These are phyloP conservation scores for Penicillium lagena DNA, from an alignment of 495 filamentous ascomycete species.

Conservation along the genomic window DNA sequence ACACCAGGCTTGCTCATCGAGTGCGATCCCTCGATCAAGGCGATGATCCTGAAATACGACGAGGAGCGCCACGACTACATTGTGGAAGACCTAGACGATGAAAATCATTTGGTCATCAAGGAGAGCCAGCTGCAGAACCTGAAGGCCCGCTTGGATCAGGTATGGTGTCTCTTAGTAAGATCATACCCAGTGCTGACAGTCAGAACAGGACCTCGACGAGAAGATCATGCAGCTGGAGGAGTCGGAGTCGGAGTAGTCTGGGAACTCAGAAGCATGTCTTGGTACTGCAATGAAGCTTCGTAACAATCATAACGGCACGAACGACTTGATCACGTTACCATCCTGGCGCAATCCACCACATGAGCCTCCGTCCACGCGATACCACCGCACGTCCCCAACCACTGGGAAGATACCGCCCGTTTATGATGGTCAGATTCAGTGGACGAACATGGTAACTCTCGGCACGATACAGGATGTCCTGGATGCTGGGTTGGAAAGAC, in stretches of 20 bases:
- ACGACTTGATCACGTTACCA: too few relatives aligned
- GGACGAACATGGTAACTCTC: too few relatives aligned
- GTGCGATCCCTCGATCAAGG: conserved; percentile 73
- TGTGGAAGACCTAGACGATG: conserved; percentile 70
- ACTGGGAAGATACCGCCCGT: too few relatives aligned
- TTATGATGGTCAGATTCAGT: too few relatives aligned
- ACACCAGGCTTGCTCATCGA: conserved; percentile 61
- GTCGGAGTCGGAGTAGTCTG: conserved; percentile 38
- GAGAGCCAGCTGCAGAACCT: conserved; percentile 56
- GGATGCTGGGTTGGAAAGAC: too few relatives aligned
- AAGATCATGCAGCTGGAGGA: conserved; percentile 50
- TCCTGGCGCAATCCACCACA: too few relatives aligned
- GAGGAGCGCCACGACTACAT: conserved; percentile 62
- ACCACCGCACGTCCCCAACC: too few relatives aligned
- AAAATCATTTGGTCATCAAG: conserved; percentile 62
- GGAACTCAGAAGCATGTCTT: too few relatives aligned
- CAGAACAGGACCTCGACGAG: conserved; percentile 42
- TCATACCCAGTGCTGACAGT: neutral
- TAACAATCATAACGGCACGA: too few relatives aligned
- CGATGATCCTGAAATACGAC: conserved; percentile 69
- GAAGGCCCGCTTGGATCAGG: conserved; percentile 56
- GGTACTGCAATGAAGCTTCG: too few relatives aligned
- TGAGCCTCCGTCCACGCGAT: too few relatives aligned
- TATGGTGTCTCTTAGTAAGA: conserved; percentile 21
- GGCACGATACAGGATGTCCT: too few relatives aligned